A percentile compares a stretch with the other conserved stretches of the same genome.
These are phyloP conservation scores for Inga leiocalycina DNA, from an alignment of 306 rosid species.

Conservation along the genomic window DNA sequence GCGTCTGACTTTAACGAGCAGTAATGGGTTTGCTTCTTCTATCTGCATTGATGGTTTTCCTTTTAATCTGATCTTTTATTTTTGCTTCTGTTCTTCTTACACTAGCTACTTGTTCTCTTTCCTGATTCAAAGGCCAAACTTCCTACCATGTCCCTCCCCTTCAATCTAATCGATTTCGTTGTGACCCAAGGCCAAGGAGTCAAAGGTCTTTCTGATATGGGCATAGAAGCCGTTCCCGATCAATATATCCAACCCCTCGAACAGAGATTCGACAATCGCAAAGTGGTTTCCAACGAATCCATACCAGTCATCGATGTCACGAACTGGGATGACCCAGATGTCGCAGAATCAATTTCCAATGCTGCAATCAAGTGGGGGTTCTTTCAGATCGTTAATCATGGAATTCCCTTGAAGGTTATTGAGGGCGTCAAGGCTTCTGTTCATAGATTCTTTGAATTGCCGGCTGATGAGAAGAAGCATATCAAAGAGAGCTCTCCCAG, in stretches of 20 bases:
- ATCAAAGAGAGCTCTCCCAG: too few relatives aligned
- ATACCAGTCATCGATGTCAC: constrained; percentile 50
- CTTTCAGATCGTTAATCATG: too few relatives aligned
- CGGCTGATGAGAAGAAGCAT: too few relatives aligned
- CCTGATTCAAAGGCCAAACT: neutral
- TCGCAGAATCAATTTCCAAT: too few relatives aligned
- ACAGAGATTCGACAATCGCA: constrained; percentile 34
- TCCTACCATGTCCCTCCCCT: constrained; percentile 23
- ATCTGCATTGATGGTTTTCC: neutral
- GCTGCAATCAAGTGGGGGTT: too few relatives aligned
- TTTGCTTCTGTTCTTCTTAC: neutral
- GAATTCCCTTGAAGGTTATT: too few relatives aligned
- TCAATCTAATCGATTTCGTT: constrained; percentile 41
- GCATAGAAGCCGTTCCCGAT: constrained; percentile 34
- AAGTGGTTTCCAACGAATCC: constrained; percentile 28
- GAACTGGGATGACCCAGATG: neutral
- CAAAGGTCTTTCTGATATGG: constrained; percentile 43
- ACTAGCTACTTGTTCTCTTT: neutral
- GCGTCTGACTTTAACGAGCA: neutral
- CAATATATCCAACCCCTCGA: constrained; percentile 44
- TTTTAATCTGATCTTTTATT: neutral
- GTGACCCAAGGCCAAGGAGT: constrained; percentile 48
- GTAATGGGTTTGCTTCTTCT: neutral
- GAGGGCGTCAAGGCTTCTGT: too few relatives aligned
- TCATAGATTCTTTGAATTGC: too few relatives aligned